Percentiles rank a stretch among this genome's conserved stretches.
phyloP scores from a whole-genome alignment of 768 basidiomycete genomes.

The Mycena alexandri region DNA sequence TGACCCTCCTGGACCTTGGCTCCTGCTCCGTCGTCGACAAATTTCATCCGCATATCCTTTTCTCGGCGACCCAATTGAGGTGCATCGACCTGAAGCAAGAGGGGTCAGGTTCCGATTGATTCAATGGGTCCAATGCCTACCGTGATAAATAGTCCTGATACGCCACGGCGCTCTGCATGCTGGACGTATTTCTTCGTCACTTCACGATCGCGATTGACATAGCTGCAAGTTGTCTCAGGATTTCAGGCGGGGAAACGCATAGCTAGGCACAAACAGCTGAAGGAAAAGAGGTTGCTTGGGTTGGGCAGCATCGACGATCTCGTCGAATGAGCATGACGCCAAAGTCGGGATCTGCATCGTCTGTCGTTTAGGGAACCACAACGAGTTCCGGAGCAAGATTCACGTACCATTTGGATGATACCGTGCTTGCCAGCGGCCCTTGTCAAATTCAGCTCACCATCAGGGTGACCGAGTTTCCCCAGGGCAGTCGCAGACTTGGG shows the following conservation, averaged over 20 bases:
- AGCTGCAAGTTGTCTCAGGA: conserved; percentile 55
- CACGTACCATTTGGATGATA: conserved; percentile 62
- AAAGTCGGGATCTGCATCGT: conserved; percentile 92
- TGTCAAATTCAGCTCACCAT: conserved; percentile 93
- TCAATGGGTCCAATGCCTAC: conserved; percentile 53
- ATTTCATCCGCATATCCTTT: conserved; percentile 98
- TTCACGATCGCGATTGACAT: conserved; percentile 91
- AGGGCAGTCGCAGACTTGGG: conserved; percentile 33
- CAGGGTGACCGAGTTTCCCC: conserved; percentile 94
- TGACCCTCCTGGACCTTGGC: conserved; percentile 63
- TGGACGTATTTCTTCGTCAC: conserved; percentile 90
- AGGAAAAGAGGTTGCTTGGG: conserved; percentile 88
- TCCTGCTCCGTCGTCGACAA: conserved; percentile 79
- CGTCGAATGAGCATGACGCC: conserved; percentile 96
- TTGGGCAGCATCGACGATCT: conserved; percentile 88
- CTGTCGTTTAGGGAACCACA: conserved; percentile 9
- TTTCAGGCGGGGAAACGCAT: neutral
- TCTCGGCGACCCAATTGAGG: conserved; percentile 95
- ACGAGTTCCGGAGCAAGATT: neutral
- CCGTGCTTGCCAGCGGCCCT: conserved; percentile 86
- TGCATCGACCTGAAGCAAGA: conserved; percentile 68
- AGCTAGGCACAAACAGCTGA: conserved; percentile 70
- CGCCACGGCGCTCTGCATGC: conserved; percentile 90
- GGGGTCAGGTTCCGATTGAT: neutral
- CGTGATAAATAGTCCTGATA: conserved; percentile 96